Base-by-base conservation (phyloP, 2,329 filamentous ascomycete genomes). In the Alternaria sp. region DNA sequence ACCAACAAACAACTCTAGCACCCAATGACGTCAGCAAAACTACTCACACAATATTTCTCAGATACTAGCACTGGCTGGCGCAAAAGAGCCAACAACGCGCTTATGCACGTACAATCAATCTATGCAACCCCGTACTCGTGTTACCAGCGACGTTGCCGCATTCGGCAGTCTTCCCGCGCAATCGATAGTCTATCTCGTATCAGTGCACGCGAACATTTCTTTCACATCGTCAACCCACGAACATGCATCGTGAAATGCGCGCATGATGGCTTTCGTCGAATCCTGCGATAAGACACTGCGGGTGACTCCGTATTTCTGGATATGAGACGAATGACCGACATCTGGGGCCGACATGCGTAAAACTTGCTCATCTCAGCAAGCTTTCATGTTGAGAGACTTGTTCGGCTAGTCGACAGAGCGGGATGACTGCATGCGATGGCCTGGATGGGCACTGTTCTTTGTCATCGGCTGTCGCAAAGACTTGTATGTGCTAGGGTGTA, bases 101-200 rank as follows among this genome's bases (percentile, higher is more conserved):
- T 49, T 53, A 59, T 43, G 55, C 59, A 62, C 32, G 44, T 15
- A 19, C 46, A 52, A 58, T 17, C 55, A 59, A 49, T 32, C 32
- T 21, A 25, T 52, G 47, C 55, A 49, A 30, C 47, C 55, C 12
- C 49, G 43, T 59, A 53, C 32, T 62, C 49, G 59, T 44, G 28
- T 53, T 32, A 5, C 43, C 58, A 12, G 40, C 28, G 12, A 43
- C 44, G 15, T 40, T 52, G 28, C 59, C 49, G 36, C n/a, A 49
- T 62, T 6, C 11, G 59, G 55, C 11, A 62, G 23, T 30, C 12
- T 32, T 49, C 40, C 59, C 55, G 55, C 49, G 11, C 49, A 59
- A 54, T 59, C 59, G 55, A 62, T 62, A 62, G 59, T 62, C 30
- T 51, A 43, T 30, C 43, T 62, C 59, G 59, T 62, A 62, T 62